Evolutionary conservation across 2,329 filamentous ascomycete species (phyloP), one percentile per base, ranked within the genome.

Genomic region (Alternaria infectoria): DNA sequence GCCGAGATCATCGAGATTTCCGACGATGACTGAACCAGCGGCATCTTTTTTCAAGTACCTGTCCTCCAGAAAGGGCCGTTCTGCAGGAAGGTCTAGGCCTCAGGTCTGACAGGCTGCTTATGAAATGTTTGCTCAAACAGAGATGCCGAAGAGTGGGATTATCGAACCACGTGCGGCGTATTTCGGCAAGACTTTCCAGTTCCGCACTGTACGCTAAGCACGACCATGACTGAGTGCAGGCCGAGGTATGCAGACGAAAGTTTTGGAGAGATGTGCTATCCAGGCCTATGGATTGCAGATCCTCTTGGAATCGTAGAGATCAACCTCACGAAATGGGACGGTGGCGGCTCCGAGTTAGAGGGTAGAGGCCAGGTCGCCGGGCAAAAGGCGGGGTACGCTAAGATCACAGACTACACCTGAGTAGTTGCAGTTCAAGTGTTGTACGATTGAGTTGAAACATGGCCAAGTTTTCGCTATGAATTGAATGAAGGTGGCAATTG

Each of bases 1-100:
- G 64, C 66, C 4, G 74, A 78, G 52, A 68, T 74, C 11, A 72
- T 78, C 19, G 68, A 69, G 5, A 76, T 77, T 3, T 77, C 74
- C 2, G 72, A 75, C 28, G 73, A 76, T 5, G 66, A 72, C 50
- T 51, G 32, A 59, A 9, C 11, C 36, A 25, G 21, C 50, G 40
- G 36, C 55, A 15, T 36, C 23, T 58, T 15, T 10, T 43, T 1
- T 50, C 49, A 25, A 17, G 19, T 8, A 36, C 3, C 4, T 52
- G 49, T 40, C 3, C 30, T 25, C 30, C 13, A 32, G 43, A 23
- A 26, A 23, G 43, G 17, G 45, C 10, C 51, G 59, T 44, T 21
- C 43, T 30, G 23, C 10, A 9, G 15, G 17, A 13, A 25, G 40
- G 21, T 49, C 59, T 59, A 62, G 59, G 43, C 59, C 55, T 54